Evolutionary conservation across 192 early-diverging fungal species (phyloP), one percentile per base, ranked within the genome.

Genomic region (Coemansia javaensis): DNA sequence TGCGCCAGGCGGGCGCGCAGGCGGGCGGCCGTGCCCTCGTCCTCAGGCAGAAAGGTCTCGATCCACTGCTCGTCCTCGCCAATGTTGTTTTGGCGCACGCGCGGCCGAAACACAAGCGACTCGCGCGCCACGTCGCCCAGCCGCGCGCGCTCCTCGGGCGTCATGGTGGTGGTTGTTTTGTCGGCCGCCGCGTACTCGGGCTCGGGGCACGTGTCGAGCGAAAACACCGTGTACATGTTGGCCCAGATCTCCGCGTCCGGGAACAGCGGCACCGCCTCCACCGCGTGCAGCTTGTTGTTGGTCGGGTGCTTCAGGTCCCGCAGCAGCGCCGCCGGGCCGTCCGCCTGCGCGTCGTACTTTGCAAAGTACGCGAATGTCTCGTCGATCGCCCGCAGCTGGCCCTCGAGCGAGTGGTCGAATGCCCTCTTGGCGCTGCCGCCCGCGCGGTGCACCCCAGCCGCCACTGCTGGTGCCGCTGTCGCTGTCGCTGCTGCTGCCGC

Each of bases 321-420:
- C 45, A 75, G 33, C 15, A 68, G 56, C 18, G 42, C 61, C 10
- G 55, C 14, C 22, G 68, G 47, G 37, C 60, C 60, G 32, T 59
- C 52, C 0, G 50, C 40, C 5, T 15, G 34, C 24, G 40, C 56
- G 22, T 40, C 31, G 34, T 58, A 57, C 33, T 61, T 56, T 30
- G 50, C 40, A 47, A 56, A 73, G 49, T 25, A 66, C 11, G 22
- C 32, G 40, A 75, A 75, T 23, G 71, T 59, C 34, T 63, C 56
- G 4, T 67, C 71, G 27, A 75, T 75, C 18, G 71, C 56, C 27
- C 49, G 59, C 47, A 75, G 56, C 49, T 75, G 71, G 21, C 65
- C 65, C 36, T 56, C 47, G 13, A 57, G 39, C 14, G 71, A 63
- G 34, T 67, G 69, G 32, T 73, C 69, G 31, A 73, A 73, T 16